Base-by-base conservation (phyloP, 257 asterid genomes). In the Nicotiana otophora region DNA sequence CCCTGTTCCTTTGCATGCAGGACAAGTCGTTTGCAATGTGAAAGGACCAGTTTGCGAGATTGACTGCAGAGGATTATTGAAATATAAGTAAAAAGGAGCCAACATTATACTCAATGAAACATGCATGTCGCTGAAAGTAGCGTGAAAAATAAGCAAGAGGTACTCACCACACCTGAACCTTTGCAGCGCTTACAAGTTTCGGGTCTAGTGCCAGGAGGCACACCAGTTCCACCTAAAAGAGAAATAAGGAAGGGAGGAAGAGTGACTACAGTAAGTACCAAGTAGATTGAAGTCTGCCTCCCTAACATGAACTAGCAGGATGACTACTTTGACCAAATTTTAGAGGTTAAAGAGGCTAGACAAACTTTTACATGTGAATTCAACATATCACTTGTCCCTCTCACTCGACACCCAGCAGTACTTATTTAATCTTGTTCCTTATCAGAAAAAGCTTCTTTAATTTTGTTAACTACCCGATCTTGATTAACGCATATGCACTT, bases 181-280 rank as follows among this genome's bases (percentile, higher is more conserved):
- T 85, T 91, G 83, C 99, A 96, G 20, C 92, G 95, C 86, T 82
- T 94, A 84, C 99, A 96, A 39, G 99, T 94, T 90, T 93, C 95
- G 23, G 98, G 99, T 87, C 89, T 89, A 78, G 98, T 94, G 78
- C 99, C 98, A 5, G 99, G 98, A 86, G 99, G 99, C 82, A 96
- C 98, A 17, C 99, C 99, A 76, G 91, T 86, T 87, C 99, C 98
- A 88, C 98, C 99, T 96, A 86, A 83, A 46, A 80, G 60, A 80
- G 62, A 82, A 83, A 81, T 63, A 83, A 82, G 77, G 58, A 67
- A 72, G 16, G 53, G 57, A 78, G 61, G 48, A 20, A 42, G 82
- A 6, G 36, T 75, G 36, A 82, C 60, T 23, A n/a, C 34, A 48
- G 79, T 72, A 72, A 48, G 79, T 46, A 72, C 23, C 36, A 6